These are phyloP conservation scores for Sherardia arvensis DNA, from an alignment of 257 asterid genomes.

Conservation along the genomic window DNA sequence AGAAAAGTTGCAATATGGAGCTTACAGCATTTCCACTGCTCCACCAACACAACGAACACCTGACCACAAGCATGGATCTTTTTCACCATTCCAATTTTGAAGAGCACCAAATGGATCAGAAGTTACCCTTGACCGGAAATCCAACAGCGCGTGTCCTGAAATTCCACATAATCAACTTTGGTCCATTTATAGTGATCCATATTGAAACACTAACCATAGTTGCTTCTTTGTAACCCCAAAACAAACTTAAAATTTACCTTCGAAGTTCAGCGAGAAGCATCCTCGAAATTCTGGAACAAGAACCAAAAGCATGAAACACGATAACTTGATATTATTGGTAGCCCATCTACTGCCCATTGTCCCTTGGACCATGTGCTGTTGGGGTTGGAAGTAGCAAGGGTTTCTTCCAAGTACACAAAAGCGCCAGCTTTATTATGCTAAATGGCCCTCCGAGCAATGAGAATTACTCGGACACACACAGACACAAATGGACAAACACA, in stretches of 20 bases:
- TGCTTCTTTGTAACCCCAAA: neutral
- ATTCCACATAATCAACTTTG: slow-evolving; percentile 8
- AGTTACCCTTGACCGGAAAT: slow-evolving; percentile 46
- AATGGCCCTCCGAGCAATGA: slow-evolving; percentile 47
- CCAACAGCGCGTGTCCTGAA: slow-evolving; percentile 64
- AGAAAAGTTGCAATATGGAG: neutral
- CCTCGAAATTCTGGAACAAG: slow-evolving; percentile 35
- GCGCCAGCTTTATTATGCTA: slow-evolving; percentile 52
- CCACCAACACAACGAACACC: slow-evolving; percentile 67
- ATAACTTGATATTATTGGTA: slow-evolving; percentile 33
- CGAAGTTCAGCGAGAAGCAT: slow-evolving; percentile 46
- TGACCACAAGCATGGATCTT: slow-evolving; percentile 73
- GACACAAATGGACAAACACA: slow-evolving; percentile 12
- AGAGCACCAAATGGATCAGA: slow-evolving; percentile 60
- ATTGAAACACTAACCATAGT: neutral
- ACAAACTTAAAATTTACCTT: slow-evolving; percentile 40
- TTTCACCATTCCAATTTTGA: slow-evolving; percentile 60
- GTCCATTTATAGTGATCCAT: neutral
- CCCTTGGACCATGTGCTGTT: slow-evolving; percentile 30
- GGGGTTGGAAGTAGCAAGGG: slow-evolving; percentile 46
- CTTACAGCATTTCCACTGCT: slow-evolving; percentile 68
- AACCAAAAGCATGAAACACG: slow-evolving; percentile 33
- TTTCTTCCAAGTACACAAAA: slow-evolving; percentile 49
- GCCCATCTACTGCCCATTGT: slow-evolving; percentile 70
- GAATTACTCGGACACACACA: slow-evolving; percentile 36